phyloP scores from a whole-genome alignment of 2,329 filamentous ascomycete genomes.

The Sclerotinia trifoliorum region DNA sequence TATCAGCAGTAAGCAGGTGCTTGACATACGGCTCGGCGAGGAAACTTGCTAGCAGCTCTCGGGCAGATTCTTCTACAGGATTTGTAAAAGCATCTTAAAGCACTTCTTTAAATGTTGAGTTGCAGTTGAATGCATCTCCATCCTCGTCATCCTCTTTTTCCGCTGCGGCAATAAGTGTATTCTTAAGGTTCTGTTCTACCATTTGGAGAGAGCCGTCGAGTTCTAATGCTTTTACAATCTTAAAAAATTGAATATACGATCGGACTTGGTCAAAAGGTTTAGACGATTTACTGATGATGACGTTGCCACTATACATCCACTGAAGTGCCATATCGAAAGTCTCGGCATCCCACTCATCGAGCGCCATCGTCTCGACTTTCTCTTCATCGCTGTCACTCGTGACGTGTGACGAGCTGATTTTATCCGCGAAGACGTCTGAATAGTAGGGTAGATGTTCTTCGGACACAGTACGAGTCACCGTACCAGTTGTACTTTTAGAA shows the following conservation, averaged over 20 bases:
- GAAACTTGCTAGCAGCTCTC: neutral
- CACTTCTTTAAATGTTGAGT: neutral
- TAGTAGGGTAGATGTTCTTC: neutral
- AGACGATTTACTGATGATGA: neutral
- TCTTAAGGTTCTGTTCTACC: neutral
- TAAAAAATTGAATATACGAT: constrained; percentile 3
- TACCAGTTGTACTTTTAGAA: neutral
- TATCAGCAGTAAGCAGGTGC: neutral
- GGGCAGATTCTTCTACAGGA: neutral
- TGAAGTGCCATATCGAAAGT: constrained; percentile 17
- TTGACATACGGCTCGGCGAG: neutral
- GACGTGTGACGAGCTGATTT: neutral
- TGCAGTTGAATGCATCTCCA: neutral
- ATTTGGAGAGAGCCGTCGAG: neutral
- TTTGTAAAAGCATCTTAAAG: neutral
- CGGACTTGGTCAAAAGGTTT: neutral
- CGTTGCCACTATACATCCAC: constrained; percentile 17
- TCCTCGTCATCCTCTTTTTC: neutral
- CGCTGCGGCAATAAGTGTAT: neutral
- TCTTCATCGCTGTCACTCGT: too few relatives aligned
- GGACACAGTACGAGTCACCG: neutral
- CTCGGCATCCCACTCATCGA: neutral
- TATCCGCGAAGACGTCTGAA: neutral
- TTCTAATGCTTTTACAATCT: neutral
- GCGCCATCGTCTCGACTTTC: neutral